These are phyloP conservation scores for Papiliotrema nemorosa DNA, from an alignment of 1,284 basidiomycete genomes.

Conservation along the genomic window DNA sequence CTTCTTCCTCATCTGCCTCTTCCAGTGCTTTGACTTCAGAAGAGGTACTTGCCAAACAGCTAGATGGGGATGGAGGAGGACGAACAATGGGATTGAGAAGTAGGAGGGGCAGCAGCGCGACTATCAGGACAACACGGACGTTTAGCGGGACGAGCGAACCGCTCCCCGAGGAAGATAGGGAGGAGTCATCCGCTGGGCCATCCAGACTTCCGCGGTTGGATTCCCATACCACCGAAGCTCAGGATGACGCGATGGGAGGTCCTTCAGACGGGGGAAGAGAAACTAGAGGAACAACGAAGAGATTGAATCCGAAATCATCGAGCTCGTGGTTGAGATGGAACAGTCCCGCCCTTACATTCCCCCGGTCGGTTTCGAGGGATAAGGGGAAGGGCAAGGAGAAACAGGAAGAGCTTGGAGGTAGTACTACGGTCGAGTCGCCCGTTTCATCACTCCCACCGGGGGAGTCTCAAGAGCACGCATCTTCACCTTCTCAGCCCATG, in stretches of 20 bases:
- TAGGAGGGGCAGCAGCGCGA: conserved; percentile 31
- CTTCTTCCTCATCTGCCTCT: background rate
- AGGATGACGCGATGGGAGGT: background rate
- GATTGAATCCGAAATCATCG: conserved; percentile 36
- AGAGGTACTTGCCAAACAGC: conserved; percentile 35
- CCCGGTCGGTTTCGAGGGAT: conserved; percentile 13
- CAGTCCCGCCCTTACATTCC: conserved; percentile 33
- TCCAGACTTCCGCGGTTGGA: conserved; percentile 3
- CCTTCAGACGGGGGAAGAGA: background rate
- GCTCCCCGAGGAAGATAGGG: conserved; percentile 17
- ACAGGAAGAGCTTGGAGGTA: conserved; percentile 2
- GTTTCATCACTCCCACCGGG: no score
- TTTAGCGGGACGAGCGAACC: conserved; percentile 13
- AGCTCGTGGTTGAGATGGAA: conserved; percentile 42
- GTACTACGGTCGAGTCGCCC: background rate
- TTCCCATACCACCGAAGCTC: background rate
- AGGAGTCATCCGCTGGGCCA: conserved; percentile 21
- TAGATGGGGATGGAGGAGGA: conserved; percentile 41
- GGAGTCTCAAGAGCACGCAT: no score
- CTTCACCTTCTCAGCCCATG: no score
- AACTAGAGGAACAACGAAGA: background rate
- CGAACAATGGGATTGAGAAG: conserved; percentile 40
- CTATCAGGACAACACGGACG: conserved; percentile 24
- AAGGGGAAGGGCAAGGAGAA: conserved; percentile 37
- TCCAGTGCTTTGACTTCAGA: conserved; percentile 9